Conservation (phyloP, 306 rosid species). For the Comarum palustre region DNA sequence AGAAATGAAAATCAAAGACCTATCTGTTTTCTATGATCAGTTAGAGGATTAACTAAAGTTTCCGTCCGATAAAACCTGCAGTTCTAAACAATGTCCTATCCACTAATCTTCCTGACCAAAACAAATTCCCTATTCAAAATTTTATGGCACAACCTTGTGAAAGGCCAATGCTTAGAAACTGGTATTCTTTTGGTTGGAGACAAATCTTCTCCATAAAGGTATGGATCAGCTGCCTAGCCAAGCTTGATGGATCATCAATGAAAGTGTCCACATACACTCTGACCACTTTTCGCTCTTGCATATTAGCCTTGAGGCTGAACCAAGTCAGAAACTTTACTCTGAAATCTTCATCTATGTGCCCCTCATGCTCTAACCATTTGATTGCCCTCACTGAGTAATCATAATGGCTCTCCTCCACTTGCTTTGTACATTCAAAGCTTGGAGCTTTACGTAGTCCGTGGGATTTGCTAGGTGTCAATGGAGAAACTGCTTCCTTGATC, state of each 20-base stretch:
- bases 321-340: slow-evolving; percentile 85
- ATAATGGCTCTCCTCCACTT: slow-evolving; percentile 52
- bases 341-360: slow-evolving; percentile 62
- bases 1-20: neutral
- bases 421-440: slow-evolving; percentile 40
- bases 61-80: neutral
- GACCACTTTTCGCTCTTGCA: slow-evolving; percentile 78
- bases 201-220: slow-evolving; percentile 70
- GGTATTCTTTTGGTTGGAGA: slow-evolving; percentile 42
- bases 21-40: neutral
- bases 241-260: slow-evolving; percentile 79
- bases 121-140: slow-evolving; percentile 15
- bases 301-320: slow-evolving; percentile 88
- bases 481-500: slow-evolving; percentile 41
- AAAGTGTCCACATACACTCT: slow-evolving; percentile 75
- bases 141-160: slow-evolving; percentile 37
- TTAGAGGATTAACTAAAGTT: neutral
- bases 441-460: slow-evolving; percentile 36
- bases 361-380: slow-evolving; percentile 65
- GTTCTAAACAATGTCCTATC: slow-evolving; percentile 19
- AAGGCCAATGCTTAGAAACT: slow-evolving; percentile 26
- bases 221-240: slow-evolving; percentile 77
- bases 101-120: neutral
- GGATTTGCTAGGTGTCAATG: slow-evolving; percentile 62
- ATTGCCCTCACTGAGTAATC: slow-evolving; percentile 78